Evolutionary conservation across 192 early-diverging fungal genomes (phyloP).

Genomic region (Linnemannia hyalina): DNA sequence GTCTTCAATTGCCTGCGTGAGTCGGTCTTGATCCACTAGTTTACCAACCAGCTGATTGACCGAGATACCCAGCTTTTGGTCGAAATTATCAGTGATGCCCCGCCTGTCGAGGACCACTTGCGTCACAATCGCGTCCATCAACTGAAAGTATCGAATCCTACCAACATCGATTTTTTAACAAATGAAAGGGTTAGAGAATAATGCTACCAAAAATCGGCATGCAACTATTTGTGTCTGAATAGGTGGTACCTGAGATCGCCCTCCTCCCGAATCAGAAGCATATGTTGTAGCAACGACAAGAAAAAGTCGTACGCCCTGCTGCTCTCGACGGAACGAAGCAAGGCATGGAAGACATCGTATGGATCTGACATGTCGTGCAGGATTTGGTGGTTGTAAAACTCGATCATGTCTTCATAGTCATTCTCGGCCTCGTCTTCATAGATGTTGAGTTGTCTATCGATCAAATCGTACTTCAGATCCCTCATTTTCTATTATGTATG

Average conservation of each 20-base stretch:
- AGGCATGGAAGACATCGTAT: conserved; percentile 79
- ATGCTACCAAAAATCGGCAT: neutral
- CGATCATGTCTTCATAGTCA: conserved; percentile 64
- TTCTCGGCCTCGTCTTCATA: conserved; percentile 76
- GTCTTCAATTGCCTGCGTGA: conserved; percentile 74
- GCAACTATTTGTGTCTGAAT: neutral
- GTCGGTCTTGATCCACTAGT: conserved; percentile 83
- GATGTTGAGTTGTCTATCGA: conserved; percentile 74
- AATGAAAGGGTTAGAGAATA: neutral
- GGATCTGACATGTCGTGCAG: conserved; percentile 79
- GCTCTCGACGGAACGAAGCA: conserved; percentile 78
- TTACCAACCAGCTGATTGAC: conserved; percentile 79
- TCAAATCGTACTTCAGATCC: conserved; percentile 68
- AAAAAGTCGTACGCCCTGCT: conserved; percentile 80
- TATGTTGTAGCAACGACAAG: conserved; percentile 79
- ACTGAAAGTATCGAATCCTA: conserved; percentile 82
- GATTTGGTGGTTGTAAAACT: conserved; percentile 70
- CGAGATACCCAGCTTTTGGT: conserved; percentile 72
- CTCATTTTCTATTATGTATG: conserved; percentile 65
- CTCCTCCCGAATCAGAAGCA: conserved; percentile 79
- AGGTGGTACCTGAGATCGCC: conserved; percentile 64
- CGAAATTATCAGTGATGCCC: conserved; percentile 69
- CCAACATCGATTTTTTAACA: neutral
- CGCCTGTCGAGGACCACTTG: conserved; percentile 84
- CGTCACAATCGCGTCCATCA: conserved; percentile 82